Conservation (phyloP, 2,329 filamentous ascomycete genomes). For the Aspergillus caelatus region DNA sequence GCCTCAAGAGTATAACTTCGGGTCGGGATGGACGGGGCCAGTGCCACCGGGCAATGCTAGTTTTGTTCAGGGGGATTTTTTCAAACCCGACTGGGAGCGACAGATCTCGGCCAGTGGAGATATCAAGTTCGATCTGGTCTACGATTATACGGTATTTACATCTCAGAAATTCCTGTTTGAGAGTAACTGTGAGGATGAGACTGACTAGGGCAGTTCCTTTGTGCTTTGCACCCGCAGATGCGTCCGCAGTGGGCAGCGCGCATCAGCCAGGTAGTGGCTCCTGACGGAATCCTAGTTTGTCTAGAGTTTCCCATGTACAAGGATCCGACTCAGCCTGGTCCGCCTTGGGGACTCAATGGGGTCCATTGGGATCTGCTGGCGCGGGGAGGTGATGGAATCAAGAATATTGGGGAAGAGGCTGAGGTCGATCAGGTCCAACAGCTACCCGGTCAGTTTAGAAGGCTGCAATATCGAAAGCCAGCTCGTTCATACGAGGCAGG, state of each 20-base stretch:
- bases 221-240: conserved; percentile 58
- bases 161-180: not conserved
- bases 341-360: conserved; percentile 44
- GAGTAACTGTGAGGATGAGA: not conserved
- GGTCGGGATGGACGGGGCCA: not conserved
- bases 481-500: conserved; percentile 36
- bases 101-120: not conserved
- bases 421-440: not conserved
- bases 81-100: conserved; percentile 14
- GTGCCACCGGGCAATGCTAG: conserved; percentile 36
- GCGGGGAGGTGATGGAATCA: conserved; percentile 21
- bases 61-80: conserved; percentile 61
- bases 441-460: conserved; percentile 23
- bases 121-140: conserved; percentile 21
- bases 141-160: conserved; percentile 54
- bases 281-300: conserved; percentile 59
- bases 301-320: conserved; percentile 49
- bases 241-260: conserved; percentile 59
- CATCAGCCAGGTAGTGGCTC: conserved; percentile 54
- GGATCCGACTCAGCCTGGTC: conserved; percentile 36
- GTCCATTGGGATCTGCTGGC: conserved; percentile 40
- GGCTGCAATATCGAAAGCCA: conserved; percentile 36
- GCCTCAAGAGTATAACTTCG: not conserved
- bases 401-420: not conserved
- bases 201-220: conserved; percentile 57